Evolutionary conservation across 805 yeast genomes (phyloP), one percentile per base, ranked within the genome.

Genomic region (Priceomyces melissophilus): DNA sequence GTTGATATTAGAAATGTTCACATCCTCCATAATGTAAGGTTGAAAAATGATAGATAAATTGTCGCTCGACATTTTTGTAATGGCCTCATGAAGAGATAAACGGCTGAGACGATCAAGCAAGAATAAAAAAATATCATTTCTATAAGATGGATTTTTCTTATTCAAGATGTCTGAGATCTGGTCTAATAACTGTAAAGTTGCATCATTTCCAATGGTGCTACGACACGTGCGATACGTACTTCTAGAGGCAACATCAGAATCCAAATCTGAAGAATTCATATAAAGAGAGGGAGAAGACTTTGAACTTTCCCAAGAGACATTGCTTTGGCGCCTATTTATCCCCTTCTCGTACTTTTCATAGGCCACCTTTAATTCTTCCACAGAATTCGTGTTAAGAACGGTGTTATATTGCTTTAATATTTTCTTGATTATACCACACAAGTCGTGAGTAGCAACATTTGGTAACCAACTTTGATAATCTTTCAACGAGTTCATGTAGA

Each of bases 1-100:
- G 6, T 49, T 49, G 23, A 55, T 41, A 20, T 45, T 41, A 16
- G 40, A 23, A 12, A 54, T 39, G 30, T 46, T 45, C n/a, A 40
- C 33, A 27, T 46, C 40, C 11, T 45, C 46, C 32, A 61, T 55
- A 13, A 63, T 43, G 39, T 60, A 60, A 9, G 65, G 68, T 41
- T 59, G 66, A 44, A 61, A 63, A 23, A 63, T 56, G 17, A 61
- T 63, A 10, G 67, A 50, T 27, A 47, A 51, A 40, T 61, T 61
- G 27, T 50, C 46, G 10, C 53, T 41, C 5, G 60, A 42, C 68
- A 63, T 63, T 28, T 58, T 58, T 4, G 68, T 63, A 2, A 43
- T 30, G 2, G 42, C 47, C 28, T 47, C 49, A 31, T 49, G 48
- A 2, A 35, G 17, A 16, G 52, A 42, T n/a, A 63, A 41, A 13